These are phyloP conservation scores for Aspergillus bertholletiae DNA, from an alignment of 495 filamentous ascomycete genomes.

Conservation along the genomic window DNA sequence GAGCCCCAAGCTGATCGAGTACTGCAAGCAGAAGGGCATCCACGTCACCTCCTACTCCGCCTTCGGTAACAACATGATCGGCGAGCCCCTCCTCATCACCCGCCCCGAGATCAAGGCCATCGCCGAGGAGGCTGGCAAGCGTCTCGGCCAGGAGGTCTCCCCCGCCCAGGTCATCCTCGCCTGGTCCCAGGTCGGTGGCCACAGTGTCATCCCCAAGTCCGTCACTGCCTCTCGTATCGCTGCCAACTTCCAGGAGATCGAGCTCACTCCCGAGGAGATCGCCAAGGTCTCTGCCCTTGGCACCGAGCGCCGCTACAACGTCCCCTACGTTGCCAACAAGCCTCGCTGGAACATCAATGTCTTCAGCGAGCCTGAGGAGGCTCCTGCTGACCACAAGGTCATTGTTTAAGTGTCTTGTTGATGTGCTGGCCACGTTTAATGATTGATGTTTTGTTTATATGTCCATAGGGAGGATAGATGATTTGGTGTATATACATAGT, in stretches of 20 bases:
- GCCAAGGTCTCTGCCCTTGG: conserved; percentile 41
- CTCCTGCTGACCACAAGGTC: conserved; percentile 41
- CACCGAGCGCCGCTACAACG: conserved; percentile 45
- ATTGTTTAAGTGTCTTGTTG: conserved; percentile 23
- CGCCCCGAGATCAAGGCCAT: conserved; percentile 42
- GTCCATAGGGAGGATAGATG: neutral
- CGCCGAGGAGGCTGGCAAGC: conserved; percentile 38
- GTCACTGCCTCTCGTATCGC: conserved; percentile 44
- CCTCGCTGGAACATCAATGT: conserved; percentile 47
- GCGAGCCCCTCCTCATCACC: conserved; percentile 42
- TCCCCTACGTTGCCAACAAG: conserved; percentile 40
- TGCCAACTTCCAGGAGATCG: conserved; percentile 48
- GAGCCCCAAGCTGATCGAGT: conserved; percentile 40
- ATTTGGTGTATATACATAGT: neutral
- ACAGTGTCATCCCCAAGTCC: conserved; percentile 51
- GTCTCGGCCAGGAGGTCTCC: conserved; percentile 35
- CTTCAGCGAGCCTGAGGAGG: conserved; percentile 43
- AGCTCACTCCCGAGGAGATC: conserved; percentile 43
- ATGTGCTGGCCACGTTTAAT: conserved; percentile 13
- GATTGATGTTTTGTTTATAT: conserved; percentile 6
- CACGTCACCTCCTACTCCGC: conserved; percentile 49
- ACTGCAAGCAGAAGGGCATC: conserved; percentile 43
- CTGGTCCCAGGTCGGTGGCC: conserved; percentile 46
- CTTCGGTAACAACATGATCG: conserved; percentile 47
- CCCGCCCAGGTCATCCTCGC: conserved; percentile 44